These are phyloP conservation scores for Saccharum officinarum DNA, from an alignment of 176 grass and related monocot genomes.

Conservation along the genomic window DNA sequence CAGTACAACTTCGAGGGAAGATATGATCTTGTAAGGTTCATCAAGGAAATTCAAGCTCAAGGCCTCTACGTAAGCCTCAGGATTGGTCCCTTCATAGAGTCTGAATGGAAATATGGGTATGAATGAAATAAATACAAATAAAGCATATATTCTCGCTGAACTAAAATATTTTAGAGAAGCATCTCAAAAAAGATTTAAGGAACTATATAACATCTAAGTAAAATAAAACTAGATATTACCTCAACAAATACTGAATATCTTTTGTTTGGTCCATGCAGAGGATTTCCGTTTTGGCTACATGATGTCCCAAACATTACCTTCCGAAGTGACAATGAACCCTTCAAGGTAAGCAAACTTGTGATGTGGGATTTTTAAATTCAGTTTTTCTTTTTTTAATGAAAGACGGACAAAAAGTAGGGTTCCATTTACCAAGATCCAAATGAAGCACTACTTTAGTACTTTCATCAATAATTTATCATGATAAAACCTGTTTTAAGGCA, in stretches of 20 bases:
- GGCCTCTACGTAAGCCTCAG: conserved; percentile 85
- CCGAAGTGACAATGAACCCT: conserved; percentile 59
- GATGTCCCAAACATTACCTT: conserved; percentile 61
- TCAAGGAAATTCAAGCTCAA: conserved; percentile 76
- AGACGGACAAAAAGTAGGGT: not conserved
- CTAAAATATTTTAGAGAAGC: not conserved
- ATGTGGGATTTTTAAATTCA: not conserved
- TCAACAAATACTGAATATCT: conserved; percentile 18
- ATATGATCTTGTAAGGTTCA: conserved; percentile 81
- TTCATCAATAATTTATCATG: not conserved
- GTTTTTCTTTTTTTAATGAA: not conserved
- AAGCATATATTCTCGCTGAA: not conserved
- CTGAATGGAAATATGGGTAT: conserved; percentile 98
- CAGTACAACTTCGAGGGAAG: conserved; percentile 93
- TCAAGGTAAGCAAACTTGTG: conserved; percentile 48
- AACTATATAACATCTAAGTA: not conserved
- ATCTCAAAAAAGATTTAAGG: not conserved
- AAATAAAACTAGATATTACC: conserved; percentile 4
- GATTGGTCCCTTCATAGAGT: conserved; percentile 79
- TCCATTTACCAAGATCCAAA: conserved; percentile 16
- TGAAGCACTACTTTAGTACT: not conserved
- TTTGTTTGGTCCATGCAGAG: conserved; percentile 47
- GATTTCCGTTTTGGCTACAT: conserved; percentile 67
- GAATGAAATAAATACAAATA: not conserved
- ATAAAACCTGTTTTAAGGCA: not conserved